phyloP scores from a whole-genome alignment of 2,329 filamentous ascomycete species.

The Xylaria sp. region DNA sequence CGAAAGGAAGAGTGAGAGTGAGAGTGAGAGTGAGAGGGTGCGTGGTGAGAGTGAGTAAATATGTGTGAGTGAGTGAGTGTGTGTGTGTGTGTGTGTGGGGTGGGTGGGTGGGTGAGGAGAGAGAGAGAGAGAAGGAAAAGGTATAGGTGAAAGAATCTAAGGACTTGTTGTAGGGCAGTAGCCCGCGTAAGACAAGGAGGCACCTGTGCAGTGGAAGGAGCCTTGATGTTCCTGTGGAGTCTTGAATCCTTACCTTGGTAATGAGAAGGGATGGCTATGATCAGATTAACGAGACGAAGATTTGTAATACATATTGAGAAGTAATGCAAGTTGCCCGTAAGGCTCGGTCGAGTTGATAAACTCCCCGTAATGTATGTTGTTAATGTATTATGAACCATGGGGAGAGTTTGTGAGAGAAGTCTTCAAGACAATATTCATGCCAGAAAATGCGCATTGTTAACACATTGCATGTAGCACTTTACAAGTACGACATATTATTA shows the following conservation, averaged over 20 bases:
- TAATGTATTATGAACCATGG: not conserved
- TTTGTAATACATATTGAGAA: not conserved
- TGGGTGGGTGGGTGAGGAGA: not conserved
- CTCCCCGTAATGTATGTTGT: not conserved
- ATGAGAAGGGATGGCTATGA: not conserved
- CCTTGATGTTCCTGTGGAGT: not conserved
- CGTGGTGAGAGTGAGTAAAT: not conserved
- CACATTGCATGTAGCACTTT: not conserved
- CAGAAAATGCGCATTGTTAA: not conserved
- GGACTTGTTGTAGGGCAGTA: no score
- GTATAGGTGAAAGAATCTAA: no score
- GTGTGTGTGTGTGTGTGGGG: not conserved
- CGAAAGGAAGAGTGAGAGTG: no score
- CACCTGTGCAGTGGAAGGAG: not conserved
- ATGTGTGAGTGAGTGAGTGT: not conserved
- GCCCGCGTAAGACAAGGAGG: no score
- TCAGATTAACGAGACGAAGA: not conserved
- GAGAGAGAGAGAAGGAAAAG: not conserved
- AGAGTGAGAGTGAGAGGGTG: no score
- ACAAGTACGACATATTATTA: not conserved
- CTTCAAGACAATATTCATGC: no score
- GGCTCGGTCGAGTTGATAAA: not conserved
- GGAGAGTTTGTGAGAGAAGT: not conserved
- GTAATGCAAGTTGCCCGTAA: not conserved
- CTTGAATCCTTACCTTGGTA: not conserved